phyloP scores from a whole-genome alignment of 805 yeast species.

The Kluyveromyces starmeri region DNA sequence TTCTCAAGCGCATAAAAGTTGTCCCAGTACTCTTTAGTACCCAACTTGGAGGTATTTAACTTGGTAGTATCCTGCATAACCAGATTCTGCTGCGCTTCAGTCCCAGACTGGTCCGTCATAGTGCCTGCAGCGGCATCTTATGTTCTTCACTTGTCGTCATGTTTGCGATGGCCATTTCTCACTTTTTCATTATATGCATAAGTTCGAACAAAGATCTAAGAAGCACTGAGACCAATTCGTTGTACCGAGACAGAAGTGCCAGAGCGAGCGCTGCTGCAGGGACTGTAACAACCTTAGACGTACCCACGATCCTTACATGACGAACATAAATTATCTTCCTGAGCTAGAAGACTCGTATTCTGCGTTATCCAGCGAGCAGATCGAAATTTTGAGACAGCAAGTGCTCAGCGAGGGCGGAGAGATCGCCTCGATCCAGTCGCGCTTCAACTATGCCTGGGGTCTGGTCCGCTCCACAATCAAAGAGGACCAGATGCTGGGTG shows the following conservation, averaged over 20 bases:
- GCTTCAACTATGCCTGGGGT: slow-evolving; percentile 96
- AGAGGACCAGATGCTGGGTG: slow-evolving; percentile 68
- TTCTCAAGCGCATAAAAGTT: slow-evolving; percentile 70
- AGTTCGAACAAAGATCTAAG: too few relatives aligned
- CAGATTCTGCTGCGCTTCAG: too few relatives aligned
- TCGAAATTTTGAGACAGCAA: slow-evolving; percentile 66
- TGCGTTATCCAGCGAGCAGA: slow-evolving; percentile 62
- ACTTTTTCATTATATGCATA: too few relatives aligned
- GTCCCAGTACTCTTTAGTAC: slow-evolving; percentile 90
- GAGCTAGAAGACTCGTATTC: slow-evolving; percentile 26
- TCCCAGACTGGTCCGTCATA: too few relatives aligned
- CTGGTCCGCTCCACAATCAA: slow-evolving; percentile 60
- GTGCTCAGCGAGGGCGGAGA: slow-evolving; percentile 71
- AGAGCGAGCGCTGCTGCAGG: too few relatives aligned
- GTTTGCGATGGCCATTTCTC: too few relatives aligned
- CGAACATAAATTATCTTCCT: slow-evolving; percentile 23
- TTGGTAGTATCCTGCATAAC: slow-evolving; percentile 37
- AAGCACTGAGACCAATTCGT: too few relatives aligned
- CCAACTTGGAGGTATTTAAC: slow-evolving; percentile 71
- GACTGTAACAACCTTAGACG: too few relatives aligned
- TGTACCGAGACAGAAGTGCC: too few relatives aligned
- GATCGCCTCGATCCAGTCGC: slow-evolving; percentile 68
- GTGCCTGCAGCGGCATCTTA: too few relatives aligned
- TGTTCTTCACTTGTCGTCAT: too few relatives aligned
- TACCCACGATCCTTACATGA: too few relatives aligned